Percentiles rank a stretch among this genome's conserved stretches.
These are phyloP conservation scores for Pseudogymnoascus sp. DNA, from an alignment of 2,329 filamentous ascomycete genomes.

Conservation along the genomic window DNA sequence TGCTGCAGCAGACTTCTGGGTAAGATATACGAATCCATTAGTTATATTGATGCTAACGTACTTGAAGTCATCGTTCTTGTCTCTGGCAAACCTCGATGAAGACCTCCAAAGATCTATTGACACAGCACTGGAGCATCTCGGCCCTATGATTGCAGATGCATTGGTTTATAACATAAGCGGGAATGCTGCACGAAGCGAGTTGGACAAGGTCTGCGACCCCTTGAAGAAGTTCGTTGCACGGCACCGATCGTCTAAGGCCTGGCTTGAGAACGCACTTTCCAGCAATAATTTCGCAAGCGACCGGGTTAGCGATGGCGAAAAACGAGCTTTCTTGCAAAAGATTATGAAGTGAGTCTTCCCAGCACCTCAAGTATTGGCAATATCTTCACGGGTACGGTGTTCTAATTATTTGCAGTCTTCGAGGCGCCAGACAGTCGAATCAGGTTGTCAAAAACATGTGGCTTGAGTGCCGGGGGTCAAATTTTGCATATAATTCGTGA, in stretches of 20 bases:
- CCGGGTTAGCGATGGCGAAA: constrained; percentile 52
- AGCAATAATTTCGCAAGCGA: constrained; percentile 43
- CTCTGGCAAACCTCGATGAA: constrained; percentile 32
- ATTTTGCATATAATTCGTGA: constrained; percentile 53
- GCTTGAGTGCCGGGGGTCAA: constrained; percentile 54
- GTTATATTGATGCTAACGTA: constrained; percentile 10
- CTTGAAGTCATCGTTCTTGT: constrained; percentile 44
- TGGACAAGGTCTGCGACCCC: constrained; percentile 63
- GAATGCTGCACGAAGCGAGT: constrained; percentile 59
- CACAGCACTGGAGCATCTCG: constrained; percentile 49
- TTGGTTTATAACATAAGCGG: constrained; percentile 61
- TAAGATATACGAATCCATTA: constrained; percentile 30
- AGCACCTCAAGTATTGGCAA: background rate
- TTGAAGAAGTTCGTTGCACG: constrained; percentile 58
- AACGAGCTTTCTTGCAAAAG: constrained; percentile 57
- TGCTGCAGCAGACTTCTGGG: constrained; percentile 69
- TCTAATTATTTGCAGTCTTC: constrained; percentile 38
- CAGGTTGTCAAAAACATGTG: constrained; percentile 65
- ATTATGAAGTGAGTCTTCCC: constrained; percentile 47
- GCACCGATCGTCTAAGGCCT: constrained; percentile 47
- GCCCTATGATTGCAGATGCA: constrained; percentile 50
- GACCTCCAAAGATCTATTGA: constrained; percentile 36
- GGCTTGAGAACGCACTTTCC: constrained; percentile 54
- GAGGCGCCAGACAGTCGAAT: constrained; percentile 57
- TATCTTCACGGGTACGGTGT: background rate